Base-by-base conservation (phyloP, 2,329 filamentous ascomycete species). In the Chrysosporium keratinophilum region DNA sequence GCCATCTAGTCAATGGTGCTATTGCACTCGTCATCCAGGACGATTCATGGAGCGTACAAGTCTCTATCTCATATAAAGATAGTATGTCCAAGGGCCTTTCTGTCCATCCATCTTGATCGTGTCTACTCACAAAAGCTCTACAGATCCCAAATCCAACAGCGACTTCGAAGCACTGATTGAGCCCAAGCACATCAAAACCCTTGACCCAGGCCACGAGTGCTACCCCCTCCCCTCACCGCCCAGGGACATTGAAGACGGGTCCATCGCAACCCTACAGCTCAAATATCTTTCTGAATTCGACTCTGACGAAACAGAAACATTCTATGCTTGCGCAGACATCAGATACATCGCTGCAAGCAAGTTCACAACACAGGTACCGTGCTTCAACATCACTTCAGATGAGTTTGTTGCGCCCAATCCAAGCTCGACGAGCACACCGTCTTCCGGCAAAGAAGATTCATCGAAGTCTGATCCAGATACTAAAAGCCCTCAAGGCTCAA, bases 21-120 rank as follows among this genome's bases (percentile, higher is more conserved):
- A 69, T 83, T 12, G 72, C 79, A 1, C 69, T 83, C 2, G 75
- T 78, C 5, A 74, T 77, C 17, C 78, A 81, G 43, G 76, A 81
- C 55, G 77, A 81, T 49, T 78, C 79, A 4, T 81, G 74, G 61
- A 71, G 76, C 40, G 66, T 80, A 20, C 71, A 76, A 49, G 69
- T 83, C 17, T 72, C 75, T 51, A 73, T 83, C 50, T 77, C 80
- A 0, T 76, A 79, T 57, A 65, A 66, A 4, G 69, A 75, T 50
- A 69, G 79, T 80, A 65, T 55, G 59, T 1, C 62, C 57, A 17
- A 70, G 72, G 51, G 55, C 61, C 34, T 70, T 28, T 28, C 23
- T 4, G 23, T 28, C 23, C 7, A 28, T 28, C 23, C 7, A 28
- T 7, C 3, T 28, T 28, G 23, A 28, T 28, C n/a, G 23, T 28